Conservation (phyloP, 2,329 filamentous ascomycete genomes). For the Fusarium ramigenum region DNA sequence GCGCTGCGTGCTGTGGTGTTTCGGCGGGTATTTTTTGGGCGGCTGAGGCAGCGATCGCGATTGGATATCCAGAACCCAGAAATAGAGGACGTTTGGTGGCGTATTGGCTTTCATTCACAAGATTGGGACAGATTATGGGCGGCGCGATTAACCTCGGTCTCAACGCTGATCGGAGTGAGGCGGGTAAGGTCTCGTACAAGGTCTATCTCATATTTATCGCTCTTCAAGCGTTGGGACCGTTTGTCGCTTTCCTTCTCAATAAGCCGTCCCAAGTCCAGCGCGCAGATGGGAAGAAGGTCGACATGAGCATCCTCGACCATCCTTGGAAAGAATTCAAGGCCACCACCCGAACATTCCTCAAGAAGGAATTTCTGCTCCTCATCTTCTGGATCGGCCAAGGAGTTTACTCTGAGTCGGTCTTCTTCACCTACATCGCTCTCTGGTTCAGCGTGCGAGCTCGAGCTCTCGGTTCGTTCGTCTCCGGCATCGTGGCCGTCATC, state of each 20-base stretch:
- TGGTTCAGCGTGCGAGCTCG: constrained; percentile 75
- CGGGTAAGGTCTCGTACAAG: constrained; percentile 70
- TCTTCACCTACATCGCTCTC: constrained; percentile 51
- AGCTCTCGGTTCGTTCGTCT: constrained; percentile 70
- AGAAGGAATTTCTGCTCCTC: constrained; percentile 67
- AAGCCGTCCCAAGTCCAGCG: constrained; percentile 67
- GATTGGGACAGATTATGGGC: constrained; percentile 64
- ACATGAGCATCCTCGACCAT: constrained; percentile 62
- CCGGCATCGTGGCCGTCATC: constrained; percentile 70
- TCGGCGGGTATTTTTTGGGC: constrained; percentile 52
- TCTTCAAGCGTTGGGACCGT: constrained; percentile 68
- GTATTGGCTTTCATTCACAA: constrained; percentile 68
- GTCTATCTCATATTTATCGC: constrained; percentile 75
- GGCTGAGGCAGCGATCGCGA: constrained; percentile 49
- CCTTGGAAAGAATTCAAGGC: constrained; percentile 66
- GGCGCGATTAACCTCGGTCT: constrained; percentile 74
- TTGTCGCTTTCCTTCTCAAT: constrained; percentile 68
- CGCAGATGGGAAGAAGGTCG: constrained; percentile 67
- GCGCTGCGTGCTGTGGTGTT: constrained; percentile 53
- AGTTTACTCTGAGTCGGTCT: constrained; percentile 72
- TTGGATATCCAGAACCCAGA: constrained; percentile 72
- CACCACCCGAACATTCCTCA: constrained; percentile 66
- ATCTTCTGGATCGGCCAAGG: constrained; percentile 72
- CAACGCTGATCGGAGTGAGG: constrained; percentile 62
- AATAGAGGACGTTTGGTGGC: constrained; percentile 69